phyloP scores from a whole-genome alignment of 164 flowering plant species.

The Taxillus chinensis region DNA sequence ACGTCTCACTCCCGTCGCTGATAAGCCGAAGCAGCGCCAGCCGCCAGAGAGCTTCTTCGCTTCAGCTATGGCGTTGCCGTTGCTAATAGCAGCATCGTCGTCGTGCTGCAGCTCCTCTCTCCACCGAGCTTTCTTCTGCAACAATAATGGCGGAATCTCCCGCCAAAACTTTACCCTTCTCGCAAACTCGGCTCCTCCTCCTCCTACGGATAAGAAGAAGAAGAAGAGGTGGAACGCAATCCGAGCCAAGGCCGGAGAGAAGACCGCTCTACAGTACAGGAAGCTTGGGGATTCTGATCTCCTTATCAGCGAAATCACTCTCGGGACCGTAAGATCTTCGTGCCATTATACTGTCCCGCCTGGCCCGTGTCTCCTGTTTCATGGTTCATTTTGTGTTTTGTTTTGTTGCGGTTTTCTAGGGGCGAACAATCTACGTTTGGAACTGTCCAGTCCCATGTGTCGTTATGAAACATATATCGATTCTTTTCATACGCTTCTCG shows the following conservation, averaged over 20 bases:
- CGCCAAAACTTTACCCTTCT: not conserved
- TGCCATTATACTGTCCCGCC: not conserved
- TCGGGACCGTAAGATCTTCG: slow-evolving; percentile 57
- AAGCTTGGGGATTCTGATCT: slow-evolving; percentile 93
- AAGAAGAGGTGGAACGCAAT: slow-evolving; percentile 7
- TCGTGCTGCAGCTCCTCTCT: not conserved
- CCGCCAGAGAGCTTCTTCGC: not conserved
- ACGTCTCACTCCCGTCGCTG: too few species aligned
- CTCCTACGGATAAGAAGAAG: not conserved
- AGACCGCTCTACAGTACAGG: slow-evolving; percentile 42
- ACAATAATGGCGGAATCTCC: slow-evolving; percentile 3
- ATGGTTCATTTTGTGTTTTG: not conserved
- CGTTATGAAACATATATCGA: too few species aligned
- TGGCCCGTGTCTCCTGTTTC: not conserved
- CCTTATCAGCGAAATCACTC: slow-evolving; percentile 63
- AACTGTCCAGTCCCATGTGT: too few species aligned
- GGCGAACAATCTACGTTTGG: too few species aligned
- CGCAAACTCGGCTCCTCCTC: not conserved
- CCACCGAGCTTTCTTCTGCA: not conserved
- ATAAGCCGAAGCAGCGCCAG: not conserved
- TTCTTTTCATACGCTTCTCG: too few species aligned
- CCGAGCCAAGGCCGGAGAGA: slow-evolving; percentile 23
- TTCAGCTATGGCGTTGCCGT: not conserved
- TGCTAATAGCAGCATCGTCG: too few species aligned
- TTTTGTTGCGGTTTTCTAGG: not conserved